A percentile compares a stretch with the other conserved stretches of the same genome.
Evolutionary conservation across 176 grass and related monocot species (phyloP).

Genomic region (Avena atlantica): DNA sequence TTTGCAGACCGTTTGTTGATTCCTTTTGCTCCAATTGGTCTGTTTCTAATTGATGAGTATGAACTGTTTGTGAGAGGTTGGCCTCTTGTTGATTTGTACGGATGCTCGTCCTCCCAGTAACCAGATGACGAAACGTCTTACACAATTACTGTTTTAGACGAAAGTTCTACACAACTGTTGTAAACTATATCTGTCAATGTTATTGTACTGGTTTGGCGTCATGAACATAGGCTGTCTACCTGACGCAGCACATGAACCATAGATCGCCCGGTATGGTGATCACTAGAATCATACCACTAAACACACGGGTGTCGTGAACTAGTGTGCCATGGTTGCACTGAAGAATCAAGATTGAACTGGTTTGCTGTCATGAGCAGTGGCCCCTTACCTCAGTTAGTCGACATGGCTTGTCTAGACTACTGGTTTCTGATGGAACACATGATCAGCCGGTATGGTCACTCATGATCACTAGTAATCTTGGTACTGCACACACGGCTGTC

Average conservation of each 20-base stretch:
- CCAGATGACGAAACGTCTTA: neutral
- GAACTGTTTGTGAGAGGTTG: neutral
- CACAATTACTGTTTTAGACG: too few relatives aligned
- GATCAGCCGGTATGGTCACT: neutral
- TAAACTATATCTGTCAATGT: too few relatives aligned
- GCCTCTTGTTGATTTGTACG: too few relatives aligned
- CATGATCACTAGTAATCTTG: neutral
- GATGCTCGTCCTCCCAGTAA: neutral
- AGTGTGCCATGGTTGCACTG: neutral
- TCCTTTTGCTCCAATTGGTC: neutral
- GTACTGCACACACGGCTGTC: neutral
- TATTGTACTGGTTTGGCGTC: too few relatives aligned
- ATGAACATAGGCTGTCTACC: neutral
- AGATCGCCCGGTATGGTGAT: neutral
- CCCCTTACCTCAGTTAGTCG: neutral
- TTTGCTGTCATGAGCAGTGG: neutral
- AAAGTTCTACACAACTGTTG: too few relatives aligned
- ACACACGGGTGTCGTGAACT: neutral
- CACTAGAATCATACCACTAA: neutral
- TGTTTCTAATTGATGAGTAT: neutral
- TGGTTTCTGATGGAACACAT: neutral
- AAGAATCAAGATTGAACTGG: neutral
- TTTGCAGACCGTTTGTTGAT: slow-evolving; percentile 3
- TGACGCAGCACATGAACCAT: neutral
- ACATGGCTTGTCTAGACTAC: neutral